These are phyloP conservation scores for Ramularia collo-cygni DNA, from an alignment of 2,329 filamentous ascomycete genomes.

Conservation along the genomic window DNA sequence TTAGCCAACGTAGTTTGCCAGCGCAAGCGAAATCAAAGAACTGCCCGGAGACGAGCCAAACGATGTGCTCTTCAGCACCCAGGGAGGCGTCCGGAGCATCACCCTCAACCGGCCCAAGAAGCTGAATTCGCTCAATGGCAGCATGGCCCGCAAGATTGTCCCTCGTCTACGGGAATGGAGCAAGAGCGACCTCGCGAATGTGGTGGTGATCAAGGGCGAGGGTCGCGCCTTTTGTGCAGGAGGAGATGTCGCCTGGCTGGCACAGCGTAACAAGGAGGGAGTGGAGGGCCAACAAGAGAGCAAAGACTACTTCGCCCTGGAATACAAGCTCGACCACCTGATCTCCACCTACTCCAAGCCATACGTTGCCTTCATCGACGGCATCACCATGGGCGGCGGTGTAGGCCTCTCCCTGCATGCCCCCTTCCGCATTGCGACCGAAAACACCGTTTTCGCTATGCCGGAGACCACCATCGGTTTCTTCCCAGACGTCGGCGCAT, in stretches of 20 bases:
- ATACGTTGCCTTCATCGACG: slow-evolving; percentile 93
- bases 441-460: slow-evolving; percentile 95
- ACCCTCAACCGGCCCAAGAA: slow-evolving; percentile 91
- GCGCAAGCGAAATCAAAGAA: slow-evolving; percentile 41
- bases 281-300: slow-evolving; percentile 66
- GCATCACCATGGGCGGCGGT: slow-evolving; percentile 96
- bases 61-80: slow-evolving; percentile 86
- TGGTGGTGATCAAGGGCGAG: slow-evolving; percentile 84
- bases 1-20: slow-evolving; percentile 23
- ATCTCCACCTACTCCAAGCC: slow-evolving; percentile 93
- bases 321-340: slow-evolving; percentile 93
- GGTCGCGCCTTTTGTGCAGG: slow-evolving; percentile 88
- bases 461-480: slow-evolving; percentile 97
- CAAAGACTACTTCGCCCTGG: slow-evolving; percentile 79
- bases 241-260: slow-evolving; percentile 79
- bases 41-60: slow-evolving; percentile 66
- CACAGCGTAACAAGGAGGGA: slow-evolving; percentile 62
- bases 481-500: slow-evolving; percentile 95
- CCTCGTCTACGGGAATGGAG: slow-evolving; percentile 88
- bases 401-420: slow-evolving; percentile 92
- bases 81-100: slow-evolving; percentile 84
- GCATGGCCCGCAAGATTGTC: slow-evolving; percentile 92
- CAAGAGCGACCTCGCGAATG: slow-evolving; percentile 88
- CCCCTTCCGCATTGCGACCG: slow-evolving; percentile 92
- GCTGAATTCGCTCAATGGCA: slow-evolving; percentile 84